Conservation (phyloP, 2,329 filamentous ascomycete species). For the Claviceps humidiphila region DNA sequence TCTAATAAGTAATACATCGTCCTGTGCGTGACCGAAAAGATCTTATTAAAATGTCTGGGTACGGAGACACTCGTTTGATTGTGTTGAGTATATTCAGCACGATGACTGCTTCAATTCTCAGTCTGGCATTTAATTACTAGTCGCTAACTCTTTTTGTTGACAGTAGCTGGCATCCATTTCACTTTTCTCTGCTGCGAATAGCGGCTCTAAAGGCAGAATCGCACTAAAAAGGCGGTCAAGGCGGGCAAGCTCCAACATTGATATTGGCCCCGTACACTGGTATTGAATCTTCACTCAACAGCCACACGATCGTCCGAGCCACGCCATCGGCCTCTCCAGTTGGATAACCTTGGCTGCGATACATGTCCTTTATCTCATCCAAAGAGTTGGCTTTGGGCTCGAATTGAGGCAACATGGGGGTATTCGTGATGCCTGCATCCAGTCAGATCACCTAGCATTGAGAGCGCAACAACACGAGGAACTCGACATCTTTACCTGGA, state of each 20-base stretch:
- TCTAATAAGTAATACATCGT: no score
- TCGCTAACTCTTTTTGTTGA: no score
- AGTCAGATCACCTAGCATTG: neutral
- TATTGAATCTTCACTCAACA: neutral
- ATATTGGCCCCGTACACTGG: constrained; percentile 2
- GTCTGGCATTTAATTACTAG: no score
- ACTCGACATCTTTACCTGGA: neutral
- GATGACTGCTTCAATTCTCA: no score
- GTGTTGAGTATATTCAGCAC: no score
- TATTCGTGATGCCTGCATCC: neutral
- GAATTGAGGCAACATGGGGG: neutral
- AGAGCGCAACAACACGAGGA: neutral
- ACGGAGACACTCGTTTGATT: no score
- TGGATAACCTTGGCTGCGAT: neutral
- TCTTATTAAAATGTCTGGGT: no score
- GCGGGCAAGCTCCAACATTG: neutral
- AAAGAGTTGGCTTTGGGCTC: neutral
- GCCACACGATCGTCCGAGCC: constrained; percentile 1
- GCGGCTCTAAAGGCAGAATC: no score
- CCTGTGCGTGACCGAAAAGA: no score
- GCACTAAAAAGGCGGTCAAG: neutral
- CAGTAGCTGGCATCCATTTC: no score
- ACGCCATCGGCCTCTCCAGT: neutral
- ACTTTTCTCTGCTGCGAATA: no score
- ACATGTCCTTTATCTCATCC: neutral